Conservation (phyloP, 176 grass and related monocot genomes). For the Lolium rigidum region DNA sequence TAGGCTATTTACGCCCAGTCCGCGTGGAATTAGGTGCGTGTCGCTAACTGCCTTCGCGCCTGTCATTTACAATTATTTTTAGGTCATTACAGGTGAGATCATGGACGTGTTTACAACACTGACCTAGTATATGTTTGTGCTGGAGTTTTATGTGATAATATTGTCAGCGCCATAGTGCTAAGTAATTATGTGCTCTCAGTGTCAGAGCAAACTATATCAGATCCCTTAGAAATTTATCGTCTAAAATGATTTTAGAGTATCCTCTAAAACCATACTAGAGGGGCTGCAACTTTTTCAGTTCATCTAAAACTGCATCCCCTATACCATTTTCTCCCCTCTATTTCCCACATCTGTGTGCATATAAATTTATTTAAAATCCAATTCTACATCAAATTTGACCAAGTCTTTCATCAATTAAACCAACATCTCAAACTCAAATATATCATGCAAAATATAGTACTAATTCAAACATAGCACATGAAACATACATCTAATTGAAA, state of each 20-base stretch:
- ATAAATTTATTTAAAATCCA: neutral
- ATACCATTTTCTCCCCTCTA: neutral
- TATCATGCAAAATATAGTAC: neutral
- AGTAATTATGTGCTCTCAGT: neutral
- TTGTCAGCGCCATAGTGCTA: neutral
- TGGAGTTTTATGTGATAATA: neutral
- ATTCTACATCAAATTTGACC: neutral
- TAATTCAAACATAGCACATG: neutral
- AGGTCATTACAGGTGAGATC: neutral
- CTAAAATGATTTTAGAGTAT: neutral
- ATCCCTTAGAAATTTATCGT: too few species aligned
- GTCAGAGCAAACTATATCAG: neutral
- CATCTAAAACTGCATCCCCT: neutral
- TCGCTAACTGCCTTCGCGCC: neutral
- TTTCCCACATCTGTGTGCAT: neutral
- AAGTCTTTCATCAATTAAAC: neutral
- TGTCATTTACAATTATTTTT: neutral
- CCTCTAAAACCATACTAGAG: neutral
- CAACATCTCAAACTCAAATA: neutral
- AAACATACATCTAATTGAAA: too few species aligned
- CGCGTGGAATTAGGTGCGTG: neutral
- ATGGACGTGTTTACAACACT: neutral
- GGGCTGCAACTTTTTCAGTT: neutral
- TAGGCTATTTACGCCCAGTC: neutral
- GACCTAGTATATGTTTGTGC: neutral